A percentile compares a stretch with the other conserved stretches of the same genome.
Conservation (phyloP, 2,329 filamentous ascomycete genomes). For the Exophiala calicioides region DNA sequence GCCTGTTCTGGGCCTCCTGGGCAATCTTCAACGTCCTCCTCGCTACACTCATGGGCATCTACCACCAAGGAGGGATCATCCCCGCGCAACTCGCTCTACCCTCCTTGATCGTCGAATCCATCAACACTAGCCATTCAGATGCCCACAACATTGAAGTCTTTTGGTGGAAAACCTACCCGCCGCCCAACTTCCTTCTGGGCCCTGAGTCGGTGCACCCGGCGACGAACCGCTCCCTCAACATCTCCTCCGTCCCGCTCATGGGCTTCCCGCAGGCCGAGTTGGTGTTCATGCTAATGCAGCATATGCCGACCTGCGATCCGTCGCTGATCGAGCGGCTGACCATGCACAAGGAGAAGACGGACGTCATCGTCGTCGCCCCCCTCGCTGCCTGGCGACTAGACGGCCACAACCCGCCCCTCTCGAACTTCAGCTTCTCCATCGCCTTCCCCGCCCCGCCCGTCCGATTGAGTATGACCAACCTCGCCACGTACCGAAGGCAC, state of each 20-base stretch:
- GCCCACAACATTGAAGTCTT: conserved; percentile 41
- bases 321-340: conserved; percentile 24
- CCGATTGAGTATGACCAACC: conserved; percentile 26
- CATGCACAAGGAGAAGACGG: conserved; percentile 28
- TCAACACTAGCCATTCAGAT: conserved; percentile 29
- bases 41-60: conserved; percentile 53
- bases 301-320: conserved; percentile 32
- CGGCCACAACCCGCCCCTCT: conserved; percentile 13
- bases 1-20: conserved; percentile 48
- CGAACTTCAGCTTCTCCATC: conserved; percentile 28
- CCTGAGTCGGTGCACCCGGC: conserved; percentile 31
- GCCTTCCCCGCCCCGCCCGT: conserved; percentile 22
- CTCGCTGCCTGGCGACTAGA: conserved; percentile 39
- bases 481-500: conserved; percentile 50
- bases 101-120: conserved; percentile 22
- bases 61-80: conserved; percentile 56
- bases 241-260: conserved; percentile 52
- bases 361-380: conserved; percentile 48
- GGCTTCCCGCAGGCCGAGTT: conserved; percentile 47
- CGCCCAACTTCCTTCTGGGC: conserved; percentile 54
- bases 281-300: conserved; percentile 40
- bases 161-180: conserved; percentile 59
- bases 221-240: conserved; percentile 33
- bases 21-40: conserved; percentile 51
- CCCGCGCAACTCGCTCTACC: conserved; percentile 52